These are phyloP conservation scores for Gypsophila paniculata DNA, from an alignment of 179 eudicot species.

Conservation along the genomic window DNA sequence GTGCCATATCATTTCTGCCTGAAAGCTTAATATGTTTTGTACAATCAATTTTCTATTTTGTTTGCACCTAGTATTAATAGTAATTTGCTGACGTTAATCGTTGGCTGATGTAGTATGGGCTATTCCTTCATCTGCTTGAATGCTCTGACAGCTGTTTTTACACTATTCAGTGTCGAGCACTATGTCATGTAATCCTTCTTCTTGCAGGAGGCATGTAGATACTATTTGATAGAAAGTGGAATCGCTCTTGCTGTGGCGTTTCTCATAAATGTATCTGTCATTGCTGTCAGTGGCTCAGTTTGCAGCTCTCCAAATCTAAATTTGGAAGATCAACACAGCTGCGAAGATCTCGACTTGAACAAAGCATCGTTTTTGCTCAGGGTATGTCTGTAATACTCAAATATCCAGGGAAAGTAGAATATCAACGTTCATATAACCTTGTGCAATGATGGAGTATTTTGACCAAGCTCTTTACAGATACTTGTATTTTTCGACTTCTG, in stretches of 20 bases:
- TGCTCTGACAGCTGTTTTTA: not conserved
- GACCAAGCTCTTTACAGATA: not conserved
- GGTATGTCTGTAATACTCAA: conserved; percentile 32
- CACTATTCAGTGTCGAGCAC: not conserved
- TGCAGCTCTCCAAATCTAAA: conserved; percentile 63
- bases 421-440: not conserved
- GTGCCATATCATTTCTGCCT: not conserved
- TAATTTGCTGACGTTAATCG: not conserved
- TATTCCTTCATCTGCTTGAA: not conserved
- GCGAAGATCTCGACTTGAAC: conserved; percentile 78
- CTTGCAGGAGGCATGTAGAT: conserved; percentile 89
- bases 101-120: not conserved
- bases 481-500: not conserved
- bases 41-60: too few relatives aligned
- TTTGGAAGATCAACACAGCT: conserved; percentile 59
- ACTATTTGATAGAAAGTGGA: conserved; percentile 87
- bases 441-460: not conserved
- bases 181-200: conserved; percentile 15
- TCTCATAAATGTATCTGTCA: conserved; percentile 78
- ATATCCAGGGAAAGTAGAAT: not conserved
- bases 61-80: not conserved
- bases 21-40: too few relatives aligned
- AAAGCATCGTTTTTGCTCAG: conserved; percentile 82
- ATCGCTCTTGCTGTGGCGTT: conserved; percentile 75
- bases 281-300: conserved; percentile 90